phyloP scores from a whole-genome alignment of 306 rosid genomes.

The Clitoria ternatea region DNA sequence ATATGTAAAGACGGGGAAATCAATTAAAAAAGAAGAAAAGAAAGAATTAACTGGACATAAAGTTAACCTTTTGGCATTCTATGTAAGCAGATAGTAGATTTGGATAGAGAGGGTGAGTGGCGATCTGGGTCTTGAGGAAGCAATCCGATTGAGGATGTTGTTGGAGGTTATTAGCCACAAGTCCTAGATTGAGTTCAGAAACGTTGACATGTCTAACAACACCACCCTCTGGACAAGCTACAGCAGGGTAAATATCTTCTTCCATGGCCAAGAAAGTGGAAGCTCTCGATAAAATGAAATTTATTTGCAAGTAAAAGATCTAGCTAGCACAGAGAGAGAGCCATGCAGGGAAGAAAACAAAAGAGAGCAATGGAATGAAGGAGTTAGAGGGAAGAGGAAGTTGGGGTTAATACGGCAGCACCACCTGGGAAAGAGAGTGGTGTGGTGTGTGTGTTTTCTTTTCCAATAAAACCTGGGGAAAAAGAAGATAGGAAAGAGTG shows the following conservation, averaged over 20 bases:
- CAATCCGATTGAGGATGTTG: too few species aligned
- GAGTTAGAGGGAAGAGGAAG: background rate
- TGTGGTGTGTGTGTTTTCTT: constrained; percentile 24
- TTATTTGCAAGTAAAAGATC: background rate
- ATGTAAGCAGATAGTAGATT: constrained; percentile 62
- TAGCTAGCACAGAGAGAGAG: background rate
- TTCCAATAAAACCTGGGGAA: constrained; percentile 23
- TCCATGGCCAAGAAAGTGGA: too few species aligned
- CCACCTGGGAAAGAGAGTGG: constrained; percentile 19
- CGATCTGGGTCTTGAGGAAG: constrained; percentile 59
- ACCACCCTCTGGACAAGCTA: constrained; percentile 10
- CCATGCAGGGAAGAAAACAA: background rate
- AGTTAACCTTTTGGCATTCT: constrained; percentile 64
- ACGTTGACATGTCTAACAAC: constrained; percentile 20
- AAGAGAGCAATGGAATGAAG: background rate
- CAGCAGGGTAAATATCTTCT: constrained; percentile 20
- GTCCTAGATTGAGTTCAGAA: constrained; percentile 30
- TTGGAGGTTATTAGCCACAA: constrained; percentile 14
- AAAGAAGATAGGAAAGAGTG: background rate
- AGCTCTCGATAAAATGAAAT: too few species aligned
- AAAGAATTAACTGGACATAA: background rate
- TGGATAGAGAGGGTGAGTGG: constrained; percentile 69
- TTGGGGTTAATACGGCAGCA: background rate
- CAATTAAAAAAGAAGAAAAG: background rate
- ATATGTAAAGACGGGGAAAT: background rate